Conservation (phyloP, 2,329 filamentous ascomycete genomes). For the Exophiala sideris region DNA sequence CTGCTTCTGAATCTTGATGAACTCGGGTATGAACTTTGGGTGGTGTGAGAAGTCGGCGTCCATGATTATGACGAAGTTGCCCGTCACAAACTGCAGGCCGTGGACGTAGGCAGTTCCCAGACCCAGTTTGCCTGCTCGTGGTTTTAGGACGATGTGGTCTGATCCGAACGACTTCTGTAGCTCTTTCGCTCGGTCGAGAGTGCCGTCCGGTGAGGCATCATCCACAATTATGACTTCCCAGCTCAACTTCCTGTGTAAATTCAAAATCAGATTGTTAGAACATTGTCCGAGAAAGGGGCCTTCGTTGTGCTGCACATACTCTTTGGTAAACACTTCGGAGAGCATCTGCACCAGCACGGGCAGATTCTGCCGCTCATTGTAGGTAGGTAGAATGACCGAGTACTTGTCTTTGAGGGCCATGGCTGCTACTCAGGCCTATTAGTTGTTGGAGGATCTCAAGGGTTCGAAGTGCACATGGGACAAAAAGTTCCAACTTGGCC, state of each 20-base stretch:
- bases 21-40: slow-evolving; percentile 95
- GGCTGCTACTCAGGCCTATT: slow-evolving; percentile 13
- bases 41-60: slow-evolving; percentile 99
- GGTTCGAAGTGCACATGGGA: background rate
- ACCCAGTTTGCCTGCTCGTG: slow-evolving; percentile 92
- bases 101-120: slow-evolving; percentile 95
- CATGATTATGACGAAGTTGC: slow-evolving; percentile 99
- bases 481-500: background rate
- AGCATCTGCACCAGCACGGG: slow-evolving; percentile 94
- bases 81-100: slow-evolving; percentile 81
- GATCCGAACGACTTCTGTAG: slow-evolving; percentile 78
- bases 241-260: slow-evolving; percentile 68
- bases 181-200: slow-evolving; percentile 83
- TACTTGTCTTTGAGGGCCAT: slow-evolving; percentile 66
- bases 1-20: slow-evolving; percentile 77
- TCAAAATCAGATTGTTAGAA: background rate
- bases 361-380: slow-evolving; percentile 96
- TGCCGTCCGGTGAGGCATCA: slow-evolving; percentile 95
- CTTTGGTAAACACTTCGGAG: slow-evolving; percentile 83
- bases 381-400: slow-evolving; percentile 95
- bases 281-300: background rate
- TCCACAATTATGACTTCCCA: slow-evolving; percentile 98
- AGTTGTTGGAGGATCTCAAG: background rate
- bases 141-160: slow-evolving; percentile 75
- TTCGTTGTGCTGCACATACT: slow-evolving; percentile 54